Base-by-base conservation (phyloP, 164 flowering plant species). In the Chloranthus sessilifolius region DNA sequence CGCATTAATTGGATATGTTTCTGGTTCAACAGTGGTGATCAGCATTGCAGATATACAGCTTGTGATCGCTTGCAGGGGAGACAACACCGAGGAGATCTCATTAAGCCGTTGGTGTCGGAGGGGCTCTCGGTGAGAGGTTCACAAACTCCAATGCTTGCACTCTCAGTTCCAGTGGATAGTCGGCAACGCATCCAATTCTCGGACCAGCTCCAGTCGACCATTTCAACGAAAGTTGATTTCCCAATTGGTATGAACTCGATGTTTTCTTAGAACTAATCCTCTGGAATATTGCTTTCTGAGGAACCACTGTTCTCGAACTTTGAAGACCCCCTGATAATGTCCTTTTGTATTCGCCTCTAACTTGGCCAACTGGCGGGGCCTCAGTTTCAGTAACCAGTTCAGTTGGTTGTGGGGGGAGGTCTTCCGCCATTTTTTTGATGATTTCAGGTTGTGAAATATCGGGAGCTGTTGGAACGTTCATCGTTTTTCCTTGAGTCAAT, bases 141-240 rank as follows among this genome's bases (percentile, higher is more conserved):
- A 78, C 80, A 21, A 79, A 67, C 65, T 88, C 96, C 51, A 88
- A 52, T 3, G 98, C 96, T 60, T 83, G 85, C 6, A 47, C 26
- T 56, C 86, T 72, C 31, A 88, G 58, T 58, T 85, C 87, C 5
- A 48, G 37, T 7, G 98, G 98, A 55, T 91, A 88, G 56, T 91
- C 98, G 1, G 85, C 83, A 25, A 85, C 71, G 26, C 92, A 91
- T 1, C 95, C 96, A 17, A 85, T 88, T 65, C 95, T 77, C 0
- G 96, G 88, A 12, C 98, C 98, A 47, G 79, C 83, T 11, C 96
- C 96, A 0, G 83, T 80, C 19, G 86, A 69, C 96, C 96, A 92
- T 59, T 75, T 80, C 29, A 68, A 46, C 0, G 92, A 68, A 8
- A 83, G 60, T 43, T 85, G 95, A 56, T 77, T 66, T 3, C 92